Base-by-base conservation (phyloP, 768 basidiomycete genomes). In the Termitomyces bulborhizus region DNA sequence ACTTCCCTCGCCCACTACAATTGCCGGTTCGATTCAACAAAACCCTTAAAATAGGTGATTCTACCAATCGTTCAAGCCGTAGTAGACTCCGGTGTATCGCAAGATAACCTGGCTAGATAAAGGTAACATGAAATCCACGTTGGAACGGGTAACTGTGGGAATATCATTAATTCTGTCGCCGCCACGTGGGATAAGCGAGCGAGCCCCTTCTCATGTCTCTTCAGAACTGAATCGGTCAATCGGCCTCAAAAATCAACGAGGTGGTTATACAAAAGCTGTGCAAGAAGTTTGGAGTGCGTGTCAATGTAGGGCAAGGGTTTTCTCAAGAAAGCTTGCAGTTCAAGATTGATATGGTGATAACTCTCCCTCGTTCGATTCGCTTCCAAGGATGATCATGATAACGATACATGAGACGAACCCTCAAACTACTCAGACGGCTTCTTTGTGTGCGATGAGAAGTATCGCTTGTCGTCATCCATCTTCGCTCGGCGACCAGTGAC, bases 241-340 rank as follows among this genome's bases (percentile, higher is more conserved):
- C 41, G 51, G 31, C 40, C 29, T 57, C 37, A 36, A 41, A 48
- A 52, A 40, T 37, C 32, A 52, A 47, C 6, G 46, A 52, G 51
- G 16, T 24, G 36, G 37, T 12, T 41, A 50, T 37, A 29, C n/a
- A 39, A 52, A 53, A 52, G 57, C 54, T 58, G 42, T 58, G 41
- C 46, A 57, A 27, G 46, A 55, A 51, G 46, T 46, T 34, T 29
- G 34, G 13, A 6, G 34, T 36, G 34, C 34, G 13, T 36, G 34
- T 36, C 34, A n/a, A 45, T 46, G 43, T 32, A 44, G 41, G 21
- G 43, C 21, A 52, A 34, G 55, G 34, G 54, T 44, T 50, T 15
- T 36, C 29, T 29, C 51, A 9, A 8, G 12, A 42, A 7, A 45
- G 24, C 18, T 16, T 37, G 24, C 39, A 24, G 42, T 16, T 3